Conservation (phyloP, 2,329 filamentous ascomycete genomes). For the Talaromyces albobiverticillius region DNA sequence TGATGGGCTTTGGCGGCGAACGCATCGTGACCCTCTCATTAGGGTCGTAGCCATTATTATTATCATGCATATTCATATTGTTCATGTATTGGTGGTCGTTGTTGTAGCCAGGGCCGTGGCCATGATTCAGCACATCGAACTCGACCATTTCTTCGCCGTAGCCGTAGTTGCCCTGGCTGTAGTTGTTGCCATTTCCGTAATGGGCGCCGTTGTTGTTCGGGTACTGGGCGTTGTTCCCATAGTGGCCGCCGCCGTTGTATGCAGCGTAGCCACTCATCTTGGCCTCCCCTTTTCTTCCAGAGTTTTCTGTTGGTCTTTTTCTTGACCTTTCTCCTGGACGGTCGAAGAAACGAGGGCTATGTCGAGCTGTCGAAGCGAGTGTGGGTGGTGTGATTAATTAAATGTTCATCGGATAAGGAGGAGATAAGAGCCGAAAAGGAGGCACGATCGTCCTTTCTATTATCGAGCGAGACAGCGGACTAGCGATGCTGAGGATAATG, state of each 20-base stretch:
- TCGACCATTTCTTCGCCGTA: constrained; percentile 28
- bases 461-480: background rate
- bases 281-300: background rate
- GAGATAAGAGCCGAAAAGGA: background rate
- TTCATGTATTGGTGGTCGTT: constrained; percentile 15
- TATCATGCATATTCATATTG: constrained; percentile 11
- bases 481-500: no score
- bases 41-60: constrained; percentile 21
- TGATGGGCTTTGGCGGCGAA: constrained; percentile 21
- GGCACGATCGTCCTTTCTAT: background rate
- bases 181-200: constrained; percentile 2
- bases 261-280: constrained; percentile 12
- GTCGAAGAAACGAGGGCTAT: no score
- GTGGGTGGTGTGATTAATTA: background rate
- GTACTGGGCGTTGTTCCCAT: background rate
- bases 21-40: background rate
- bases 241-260: constrained; percentile 1
- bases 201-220: constrained; percentile 15
- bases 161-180: constrained; percentile 15
- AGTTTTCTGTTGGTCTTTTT: no score
- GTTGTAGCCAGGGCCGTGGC: constrained; percentile 7
- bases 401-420: constrained; percentile 3
- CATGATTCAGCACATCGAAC: constrained; percentile 18
- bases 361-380: no score
- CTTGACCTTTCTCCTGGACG: no score